phyloP scores from a whole-genome alignment of 352 stramenopile species.

The Globisporangium splendens region DNA sequence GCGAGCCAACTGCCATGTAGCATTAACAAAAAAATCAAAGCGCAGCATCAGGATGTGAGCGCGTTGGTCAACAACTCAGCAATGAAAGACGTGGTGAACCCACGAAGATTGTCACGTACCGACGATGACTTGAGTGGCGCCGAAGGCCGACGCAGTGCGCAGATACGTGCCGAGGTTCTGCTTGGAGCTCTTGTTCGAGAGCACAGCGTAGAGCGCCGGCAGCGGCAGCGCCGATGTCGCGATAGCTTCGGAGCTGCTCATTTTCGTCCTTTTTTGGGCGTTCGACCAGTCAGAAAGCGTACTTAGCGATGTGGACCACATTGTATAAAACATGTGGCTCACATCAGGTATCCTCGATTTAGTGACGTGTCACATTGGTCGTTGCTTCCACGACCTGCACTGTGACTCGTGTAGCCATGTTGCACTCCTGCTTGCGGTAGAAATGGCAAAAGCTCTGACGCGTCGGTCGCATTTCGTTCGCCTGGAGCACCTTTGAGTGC shows the following conservation, averaged over 20 bases:
- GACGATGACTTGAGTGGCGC: slow-evolving; percentile 67
- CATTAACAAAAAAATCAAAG: background rate
- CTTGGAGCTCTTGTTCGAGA: slow-evolving; percentile 66
- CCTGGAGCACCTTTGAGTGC: slow-evolving; percentile 63
- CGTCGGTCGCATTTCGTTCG: slow-evolving; percentile 27
- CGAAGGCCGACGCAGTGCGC: slow-evolving; percentile 71
- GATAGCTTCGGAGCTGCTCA: slow-evolving; percentile 9
- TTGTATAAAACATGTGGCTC: background rate
- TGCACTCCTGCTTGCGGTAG: slow-evolving; percentile 18
- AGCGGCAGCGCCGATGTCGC: background rate
- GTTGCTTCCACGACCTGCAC: slow-evolving; percentile 6
- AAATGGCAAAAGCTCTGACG: slow-evolving; percentile 69
- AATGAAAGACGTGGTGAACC: too few species aligned
- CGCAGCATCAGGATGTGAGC: background rate
- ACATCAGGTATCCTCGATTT: background rate
- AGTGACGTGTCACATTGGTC: slow-evolving; percentile 9
- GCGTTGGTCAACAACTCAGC: background rate
- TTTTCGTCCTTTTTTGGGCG: slow-evolving; percentile 3
- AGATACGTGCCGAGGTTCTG: slow-evolving; percentile 81
- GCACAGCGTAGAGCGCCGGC: slow-evolving; percentile 60
- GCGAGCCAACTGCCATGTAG: slow-evolving; percentile 47
- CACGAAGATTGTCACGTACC: slow-evolving; percentile 26
- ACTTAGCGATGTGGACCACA: slow-evolving; percentile 1
- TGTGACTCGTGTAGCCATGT: slow-evolving; percentile 1
- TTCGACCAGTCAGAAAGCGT: background rate